Conservation (phyloP, 2,329 filamentous ascomycete genomes). For the Zasmidium cellare region DNA sequence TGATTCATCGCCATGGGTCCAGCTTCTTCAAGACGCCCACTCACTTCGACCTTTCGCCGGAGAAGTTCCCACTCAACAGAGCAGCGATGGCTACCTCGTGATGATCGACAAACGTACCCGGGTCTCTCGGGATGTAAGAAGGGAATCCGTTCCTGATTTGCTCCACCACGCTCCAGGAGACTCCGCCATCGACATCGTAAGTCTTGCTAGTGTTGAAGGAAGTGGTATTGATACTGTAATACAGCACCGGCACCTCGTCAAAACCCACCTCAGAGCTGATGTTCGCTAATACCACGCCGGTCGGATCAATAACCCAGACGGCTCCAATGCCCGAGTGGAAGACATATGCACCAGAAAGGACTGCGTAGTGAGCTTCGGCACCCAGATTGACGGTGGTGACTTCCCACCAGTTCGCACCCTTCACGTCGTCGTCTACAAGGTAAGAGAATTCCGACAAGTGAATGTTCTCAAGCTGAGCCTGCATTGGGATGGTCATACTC, state of each 20-base stretch:
- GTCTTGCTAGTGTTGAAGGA: not conserved
- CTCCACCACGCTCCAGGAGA: not conserved
- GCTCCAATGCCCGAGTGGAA: not conserved
- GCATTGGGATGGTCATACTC: slow-evolving; percentile 2
- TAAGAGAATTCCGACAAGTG: slow-evolving; percentile 1
- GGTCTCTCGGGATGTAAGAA: not conserved
- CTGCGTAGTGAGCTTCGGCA: not conserved
- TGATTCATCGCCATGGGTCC: too few species aligned
- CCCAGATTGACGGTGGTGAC: not conserved
- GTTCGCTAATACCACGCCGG: not conserved
- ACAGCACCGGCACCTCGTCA: not conserved
- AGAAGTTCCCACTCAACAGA: too few species aligned
- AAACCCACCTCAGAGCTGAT: not conserved
- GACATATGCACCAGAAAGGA: not conserved
- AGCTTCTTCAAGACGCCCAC: too few species aligned
- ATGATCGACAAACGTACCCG: not conserved
- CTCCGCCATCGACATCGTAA: slow-evolving; percentile 1
- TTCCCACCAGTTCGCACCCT: slow-evolving; percentile 1
- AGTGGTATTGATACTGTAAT: not conserved
- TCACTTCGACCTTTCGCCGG: too few species aligned
- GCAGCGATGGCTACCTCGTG: too few species aligned
- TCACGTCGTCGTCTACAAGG: not conserved
- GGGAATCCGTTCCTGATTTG: not conserved
- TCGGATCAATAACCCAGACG: not conserved
- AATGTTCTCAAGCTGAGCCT: not conserved